Percentiles rank a stretch among this genome's conserved stretches.
Evolutionary conservation across 176 grass and related monocot genomes (phyloP).

Genomic region (barley (Hordeum vulgare)): MorexV3_pseudomolecules_assembly NC_058519.1:477301729-477302228

Average conservation of each 20-base stretch:
- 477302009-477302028: background rate
- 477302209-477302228: background rate
- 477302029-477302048: background rate
- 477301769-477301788: slow-evolving; percentile 12
- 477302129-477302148: background rate
- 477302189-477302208: background rate
- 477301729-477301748: slow-evolving; percentile 64
- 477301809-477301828: background rate
- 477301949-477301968: background rate
- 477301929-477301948: background rate
- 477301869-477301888: background rate
- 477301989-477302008: background rate
- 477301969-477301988: background rate
- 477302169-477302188: background rate
- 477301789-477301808: background rate
- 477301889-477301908: slow-evolving; percentile 4
- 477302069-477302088: background rate
- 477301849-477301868: background rate
- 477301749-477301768: slow-evolving; percentile 49
- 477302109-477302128: background rate
- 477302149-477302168: background rate
- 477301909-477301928: background rate
- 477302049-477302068: background rate
- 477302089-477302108: background rate
- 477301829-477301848: background rate